phyloP scores from a whole-genome alignment of 176 grass and related monocot genomes.

The Tillandsia leiboldiana region DNA sequence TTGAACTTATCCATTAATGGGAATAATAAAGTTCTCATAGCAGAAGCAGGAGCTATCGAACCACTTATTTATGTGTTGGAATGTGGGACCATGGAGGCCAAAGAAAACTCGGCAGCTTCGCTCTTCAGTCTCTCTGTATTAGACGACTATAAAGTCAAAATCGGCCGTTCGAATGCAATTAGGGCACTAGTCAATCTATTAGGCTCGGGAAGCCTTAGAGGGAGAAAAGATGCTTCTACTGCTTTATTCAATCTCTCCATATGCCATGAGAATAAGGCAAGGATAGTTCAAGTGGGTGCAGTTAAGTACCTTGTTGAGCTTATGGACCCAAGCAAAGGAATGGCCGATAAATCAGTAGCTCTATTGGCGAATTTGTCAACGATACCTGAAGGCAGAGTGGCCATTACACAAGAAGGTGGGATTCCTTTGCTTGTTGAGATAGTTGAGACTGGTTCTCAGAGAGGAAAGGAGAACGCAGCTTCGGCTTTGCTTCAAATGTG shows the following conservation, averaged over 20 bases:
- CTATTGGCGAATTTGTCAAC: conserved; percentile 36
- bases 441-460: conserved; percentile 26
- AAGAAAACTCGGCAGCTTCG: conserved; percentile 41
- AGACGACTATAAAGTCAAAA: conserved; percentile 33
- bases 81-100: conserved; percentile 31
- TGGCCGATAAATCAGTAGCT: conserved; percentile 39
- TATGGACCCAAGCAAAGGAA: conserved; percentile 31
- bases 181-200: conserved; percentile 39
- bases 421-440: conserved; percentile 40
- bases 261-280: conserved; percentile 37
- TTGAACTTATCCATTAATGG: conserved; percentile 45
- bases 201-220: conserved; percentile 31
- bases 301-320: conserved; percentile 30
- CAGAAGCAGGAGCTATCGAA: conserved; percentile 31
- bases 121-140: conserved; percentile 36
- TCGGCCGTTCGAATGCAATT: conserved; percentile 39
- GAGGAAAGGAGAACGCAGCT: conserved; percentile 31
- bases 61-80: conserved; percentile 39
- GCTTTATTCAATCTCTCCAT: conserved; percentile 39
- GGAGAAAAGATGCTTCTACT: conserved; percentile 43
- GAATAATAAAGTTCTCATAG: conserved; percentile 36
- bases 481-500: conserved; percentile 31
- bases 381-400: conserved; percentile 32
- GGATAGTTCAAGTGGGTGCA: conserved; percentile 33
- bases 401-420: conserved; percentile 30